Conservation (phyloP, 805 yeast species). For the Candida verbasci region DNA sequence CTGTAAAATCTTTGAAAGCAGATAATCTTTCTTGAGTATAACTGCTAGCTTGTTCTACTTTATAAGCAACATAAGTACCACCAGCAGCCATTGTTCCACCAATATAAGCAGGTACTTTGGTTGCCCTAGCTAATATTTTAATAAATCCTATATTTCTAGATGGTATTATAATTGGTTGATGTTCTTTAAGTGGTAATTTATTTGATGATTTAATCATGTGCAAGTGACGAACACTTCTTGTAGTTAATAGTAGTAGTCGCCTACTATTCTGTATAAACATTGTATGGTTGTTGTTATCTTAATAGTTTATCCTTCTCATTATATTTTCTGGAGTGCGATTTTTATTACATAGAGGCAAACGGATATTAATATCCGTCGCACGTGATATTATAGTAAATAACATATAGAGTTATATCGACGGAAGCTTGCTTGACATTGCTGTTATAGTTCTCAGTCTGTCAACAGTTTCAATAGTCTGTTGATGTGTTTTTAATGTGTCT, state of each 20-base stretch:
- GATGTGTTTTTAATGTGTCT: too few relatives aligned
- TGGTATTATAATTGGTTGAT: neutral
- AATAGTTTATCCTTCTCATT: neutral
- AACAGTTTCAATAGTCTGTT: too few relatives aligned
- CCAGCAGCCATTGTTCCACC: conserved; percentile 95
- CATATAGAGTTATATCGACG: too few relatives aligned
- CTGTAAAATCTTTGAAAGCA: conserved; percentile 59
- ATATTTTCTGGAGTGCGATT: too few relatives aligned
- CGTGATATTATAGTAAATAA: too few relatives aligned
- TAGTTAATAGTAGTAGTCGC: conserved; percentile 3
- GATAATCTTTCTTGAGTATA: conserved; percentile 66
- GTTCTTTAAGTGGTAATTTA: too few relatives aligned
- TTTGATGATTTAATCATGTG: conserved; percentile 1
- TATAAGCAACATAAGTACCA: conserved; percentile 87
- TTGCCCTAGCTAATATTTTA: conserved; percentile 49
- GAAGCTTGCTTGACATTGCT: too few relatives aligned
- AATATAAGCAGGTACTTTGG: conserved; percentile 69
- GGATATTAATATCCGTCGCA: too few relatives aligned
- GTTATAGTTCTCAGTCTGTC: too few relatives aligned
- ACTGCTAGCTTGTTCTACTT: conserved; percentile 79
- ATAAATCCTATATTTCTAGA: conserved; percentile 31
- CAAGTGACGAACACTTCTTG: conserved; percentile 1
- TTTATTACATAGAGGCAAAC: too few relatives aligned
- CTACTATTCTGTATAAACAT: conserved; percentile 2
- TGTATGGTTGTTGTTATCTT: neutral